Conservation (phyloP, 331 rosid species). For the Malus hybrid region DNA sequence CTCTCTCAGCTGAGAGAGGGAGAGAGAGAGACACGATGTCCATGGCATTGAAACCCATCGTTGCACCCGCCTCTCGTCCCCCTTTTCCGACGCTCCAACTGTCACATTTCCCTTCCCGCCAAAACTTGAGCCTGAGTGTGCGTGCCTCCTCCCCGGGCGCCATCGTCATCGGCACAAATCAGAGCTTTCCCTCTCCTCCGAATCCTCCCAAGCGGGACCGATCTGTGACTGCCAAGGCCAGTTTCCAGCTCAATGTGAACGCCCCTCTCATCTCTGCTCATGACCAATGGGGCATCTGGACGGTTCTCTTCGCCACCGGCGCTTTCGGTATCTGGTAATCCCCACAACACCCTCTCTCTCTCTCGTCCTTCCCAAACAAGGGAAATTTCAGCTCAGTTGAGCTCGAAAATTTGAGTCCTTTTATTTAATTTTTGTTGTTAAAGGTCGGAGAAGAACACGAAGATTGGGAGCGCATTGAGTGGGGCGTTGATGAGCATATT, state of each 20-base stretch:
- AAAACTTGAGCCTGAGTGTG: neutral
- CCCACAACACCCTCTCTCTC: no score
- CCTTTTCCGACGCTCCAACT: conserved; percentile 1
- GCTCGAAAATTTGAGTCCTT: neutral
- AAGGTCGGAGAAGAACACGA: conserved; percentile 68
- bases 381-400: neutral
- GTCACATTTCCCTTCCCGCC: conserved; percentile 12
- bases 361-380: neutral
- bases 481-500: conserved; percentile 70
- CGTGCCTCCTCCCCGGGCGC: neutral
- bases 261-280: conserved; percentile 47
- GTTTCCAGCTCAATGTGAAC: conserved; percentile 21
- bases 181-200: neutral
- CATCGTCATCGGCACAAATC: neutral
- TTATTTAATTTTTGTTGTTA: neutral
- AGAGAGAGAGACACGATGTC: conserved; percentile 14
- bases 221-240: conserved; percentile 15
- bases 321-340: conserved; percentile 67
- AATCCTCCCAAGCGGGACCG: neutral
- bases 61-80: neutral
- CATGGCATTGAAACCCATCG: conserved; percentile 21
- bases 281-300: conserved; percentile 74
- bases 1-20: neutral
- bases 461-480: conserved; percentile 62
- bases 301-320: conserved; percentile 53